Evolutionary conservation across 139 green algal genomes (phyloP).

Genomic region (Coccomyxa sp.): DNA sequence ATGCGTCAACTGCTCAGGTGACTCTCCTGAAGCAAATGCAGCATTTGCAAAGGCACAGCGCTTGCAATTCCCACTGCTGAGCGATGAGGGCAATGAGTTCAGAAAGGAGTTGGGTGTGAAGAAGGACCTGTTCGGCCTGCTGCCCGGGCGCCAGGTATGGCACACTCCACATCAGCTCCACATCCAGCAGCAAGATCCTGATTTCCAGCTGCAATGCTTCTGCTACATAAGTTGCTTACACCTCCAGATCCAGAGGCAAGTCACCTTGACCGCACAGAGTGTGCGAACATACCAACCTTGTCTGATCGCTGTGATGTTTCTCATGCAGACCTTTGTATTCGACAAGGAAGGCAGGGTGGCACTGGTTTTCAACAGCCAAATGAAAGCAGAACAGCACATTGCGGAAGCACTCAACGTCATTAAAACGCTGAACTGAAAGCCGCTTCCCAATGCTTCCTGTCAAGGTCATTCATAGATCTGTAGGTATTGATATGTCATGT

Average conservation of each 20-base stretch:
- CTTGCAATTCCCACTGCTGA: not conserved
- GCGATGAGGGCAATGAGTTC: not conserved
- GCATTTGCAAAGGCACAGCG: not conserved
- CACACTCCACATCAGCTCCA: not conserved
- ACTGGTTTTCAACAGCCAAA: not conserved
- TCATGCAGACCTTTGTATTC: slow-evolving; percentile 2
- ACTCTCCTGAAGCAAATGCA: not conserved
- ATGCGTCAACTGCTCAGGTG: not conserved
- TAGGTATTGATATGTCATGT: too few species aligned
- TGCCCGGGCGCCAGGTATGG: not conserved
- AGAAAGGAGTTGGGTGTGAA: not conserved
- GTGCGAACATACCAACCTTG: not conserved
- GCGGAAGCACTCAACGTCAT: not conserved
- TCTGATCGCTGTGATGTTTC: not conserved
- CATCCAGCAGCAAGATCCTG: not conserved
- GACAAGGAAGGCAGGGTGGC: slow-evolving; percentile 5
- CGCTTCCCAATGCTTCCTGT: too few species aligned
- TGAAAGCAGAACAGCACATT: slow-evolving; percentile 4
- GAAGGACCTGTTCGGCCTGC: not conserved
- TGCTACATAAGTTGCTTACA: not conserved
- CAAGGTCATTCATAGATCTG: too few species aligned
- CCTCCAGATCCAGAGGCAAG: not conserved
- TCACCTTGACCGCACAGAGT: not conserved
- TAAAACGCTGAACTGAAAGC: not conserved
- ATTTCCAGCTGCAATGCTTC: not conserved